Conservation (phyloP, 2,329 filamentous ascomycete species). For the Hymenoscyphus occultus region DNA sequence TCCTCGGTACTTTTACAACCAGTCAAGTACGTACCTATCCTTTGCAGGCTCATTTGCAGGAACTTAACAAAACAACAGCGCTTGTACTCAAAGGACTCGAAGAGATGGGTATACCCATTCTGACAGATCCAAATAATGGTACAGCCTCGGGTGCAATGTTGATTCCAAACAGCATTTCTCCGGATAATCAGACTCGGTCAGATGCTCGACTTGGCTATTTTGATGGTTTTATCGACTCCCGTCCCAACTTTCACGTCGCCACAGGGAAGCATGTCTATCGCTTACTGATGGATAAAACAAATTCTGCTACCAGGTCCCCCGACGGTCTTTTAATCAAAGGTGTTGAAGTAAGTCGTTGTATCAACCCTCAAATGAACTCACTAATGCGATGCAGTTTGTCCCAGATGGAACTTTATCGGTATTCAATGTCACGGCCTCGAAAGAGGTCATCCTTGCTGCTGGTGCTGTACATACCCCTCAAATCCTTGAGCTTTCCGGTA, state of each 20-base stretch:
- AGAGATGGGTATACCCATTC: slow-evolving; percentile 39
- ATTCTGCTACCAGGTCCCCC: slow-evolving; percentile 12
- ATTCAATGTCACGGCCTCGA: slow-evolving; percentile 38
- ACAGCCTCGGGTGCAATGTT: slow-evolving; percentile 39
- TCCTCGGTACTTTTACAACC: slow-evolving; percentile 41
- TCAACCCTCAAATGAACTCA: too few relatives aligned
- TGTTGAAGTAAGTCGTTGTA: slow-evolving; percentile 38
- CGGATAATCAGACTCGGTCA: slow-evolving; percentile 41
- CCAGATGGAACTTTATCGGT: slow-evolving; percentile 24
- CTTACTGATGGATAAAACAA: slow-evolving; percentile 31
- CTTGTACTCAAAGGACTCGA: slow-evolving; percentile 40
- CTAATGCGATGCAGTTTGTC: slow-evolving; percentile 22
- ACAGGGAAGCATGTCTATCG: slow-evolving; percentile 41
- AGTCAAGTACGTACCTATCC: slow-evolving; percentile 37
- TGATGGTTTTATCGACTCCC: slow-evolving; percentile 36
- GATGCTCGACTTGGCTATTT: slow-evolving; percentile 43
- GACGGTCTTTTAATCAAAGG: slow-evolving; percentile 32
- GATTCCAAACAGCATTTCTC: slow-evolving; percentile 40
- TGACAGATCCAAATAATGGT: slow-evolving; percentile 40
- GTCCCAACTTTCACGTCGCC: slow-evolving; percentile 41
- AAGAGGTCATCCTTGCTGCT: slow-evolving; percentile 51
- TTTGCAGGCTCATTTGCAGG: neutral
- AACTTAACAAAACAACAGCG: slow-evolving; percentile 28
- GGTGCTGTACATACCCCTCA: slow-evolving; percentile 48
- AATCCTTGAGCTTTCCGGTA: slow-evolving; percentile 45